Evolutionary conservation across 306 rosid genomes (phyloP).

Genomic region (Castanea sativa): DNA sequence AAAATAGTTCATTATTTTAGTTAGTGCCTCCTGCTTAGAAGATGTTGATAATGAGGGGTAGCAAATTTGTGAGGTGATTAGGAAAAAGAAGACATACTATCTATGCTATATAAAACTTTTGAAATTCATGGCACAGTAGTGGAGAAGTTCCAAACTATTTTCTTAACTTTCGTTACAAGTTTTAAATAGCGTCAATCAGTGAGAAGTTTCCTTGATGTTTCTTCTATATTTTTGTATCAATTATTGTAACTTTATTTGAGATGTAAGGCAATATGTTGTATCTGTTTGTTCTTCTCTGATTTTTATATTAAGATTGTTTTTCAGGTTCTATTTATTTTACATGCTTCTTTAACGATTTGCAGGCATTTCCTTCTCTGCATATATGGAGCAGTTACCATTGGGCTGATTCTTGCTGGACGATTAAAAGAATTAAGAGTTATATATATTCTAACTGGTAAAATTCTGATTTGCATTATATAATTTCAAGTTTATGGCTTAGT

Average conservation of each 20-base stretch:
- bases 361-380: constrained; percentile 92
- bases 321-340: constrained; percentile 16
- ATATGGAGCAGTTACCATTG: constrained; percentile 72
- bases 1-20: not conserved
- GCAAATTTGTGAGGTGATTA: not conserved
- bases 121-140: not conserved
- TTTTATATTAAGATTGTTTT: not conserved
- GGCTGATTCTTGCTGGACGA: constrained; percentile 76
- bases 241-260: constrained; percentile 12
- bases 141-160: not conserved
- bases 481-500: constrained; percentile 5
- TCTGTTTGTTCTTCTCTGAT: not conserved
- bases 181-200: not conserved
- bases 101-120: not conserved
- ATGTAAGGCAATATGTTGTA: not conserved
- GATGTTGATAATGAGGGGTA: not conserved
- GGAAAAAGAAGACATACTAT: not conserved
- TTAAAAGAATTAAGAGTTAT: constrained; percentile 60
- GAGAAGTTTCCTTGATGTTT: not conserved
- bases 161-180: not conserved
- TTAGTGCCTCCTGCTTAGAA: not conserved
- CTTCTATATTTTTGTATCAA: not conserved
- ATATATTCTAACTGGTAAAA: constrained; percentile 72
- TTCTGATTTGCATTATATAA: constrained; percentile 6
- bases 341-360: constrained; percentile 35